Evolutionary conservation across 306 rosid species (phyloP).

Genomic region (Castanospermum australe): DNA sequence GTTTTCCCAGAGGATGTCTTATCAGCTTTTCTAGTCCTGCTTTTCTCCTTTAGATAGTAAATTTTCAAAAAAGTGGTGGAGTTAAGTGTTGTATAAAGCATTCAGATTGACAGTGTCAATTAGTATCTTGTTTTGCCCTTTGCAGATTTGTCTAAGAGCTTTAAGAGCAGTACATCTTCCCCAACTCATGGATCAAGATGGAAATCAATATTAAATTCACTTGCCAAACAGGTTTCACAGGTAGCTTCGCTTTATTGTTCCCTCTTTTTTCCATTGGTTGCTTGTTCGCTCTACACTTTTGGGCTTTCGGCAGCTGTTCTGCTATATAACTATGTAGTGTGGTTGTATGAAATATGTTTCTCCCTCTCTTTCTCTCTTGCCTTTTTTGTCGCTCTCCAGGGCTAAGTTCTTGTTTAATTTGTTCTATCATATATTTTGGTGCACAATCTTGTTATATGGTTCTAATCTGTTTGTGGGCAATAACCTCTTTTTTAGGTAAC

Average conservation of each 20-base stretch:
- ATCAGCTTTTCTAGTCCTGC: neutral
- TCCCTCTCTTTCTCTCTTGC: neutral
- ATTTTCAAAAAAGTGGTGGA: neutral
- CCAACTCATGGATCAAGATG: conserved; percentile 60
- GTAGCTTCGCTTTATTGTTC: conserved; percentile 37
- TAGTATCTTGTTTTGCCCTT: conserved; percentile 7
- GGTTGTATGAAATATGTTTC: conserved; percentile 1
- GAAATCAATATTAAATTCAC: conserved; percentile 65
- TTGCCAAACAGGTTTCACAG: conserved; percentile 95
- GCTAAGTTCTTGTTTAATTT: conserved; percentile 3
- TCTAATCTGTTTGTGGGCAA: neutral
- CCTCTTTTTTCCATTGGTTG: neutral
- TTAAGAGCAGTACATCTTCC: conserved; percentile 41
- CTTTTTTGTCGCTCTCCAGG: neutral
- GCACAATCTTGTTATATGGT: neutral
- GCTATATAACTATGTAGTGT: neutral
- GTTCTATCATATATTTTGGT: neutral
- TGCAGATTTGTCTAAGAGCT: conserved; percentile 57
- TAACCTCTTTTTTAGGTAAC: neutral
- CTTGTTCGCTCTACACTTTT: neutral
- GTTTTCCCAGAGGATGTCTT: neutral
- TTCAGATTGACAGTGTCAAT: conserved; percentile 29
- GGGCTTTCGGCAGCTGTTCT: neutral
- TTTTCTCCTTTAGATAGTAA: neutral
- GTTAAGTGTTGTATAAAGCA: neutral